Evolutionary conservation across 257 asterid genomes (phyloP).

Genomic region (Scutellaria baicalensis): DNA sequence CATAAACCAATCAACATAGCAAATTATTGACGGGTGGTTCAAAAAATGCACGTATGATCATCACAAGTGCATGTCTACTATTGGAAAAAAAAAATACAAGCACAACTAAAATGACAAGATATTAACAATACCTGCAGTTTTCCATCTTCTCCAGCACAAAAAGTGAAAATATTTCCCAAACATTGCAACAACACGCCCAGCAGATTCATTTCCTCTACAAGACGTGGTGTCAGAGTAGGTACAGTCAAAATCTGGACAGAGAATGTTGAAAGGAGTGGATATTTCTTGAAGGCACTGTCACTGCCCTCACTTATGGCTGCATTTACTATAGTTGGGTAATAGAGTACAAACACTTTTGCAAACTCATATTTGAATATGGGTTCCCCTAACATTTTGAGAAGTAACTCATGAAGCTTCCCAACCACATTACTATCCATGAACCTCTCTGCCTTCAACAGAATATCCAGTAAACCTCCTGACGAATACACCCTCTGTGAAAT

Average conservation of each 20-base stretch:
- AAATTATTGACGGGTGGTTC: not conserved
- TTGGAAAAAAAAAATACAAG: not conserved
- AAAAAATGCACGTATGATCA: not conserved
- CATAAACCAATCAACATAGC: not conserved
- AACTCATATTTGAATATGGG: constrained; percentile 88
- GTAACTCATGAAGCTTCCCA: constrained; percentile 76
- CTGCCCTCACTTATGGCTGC: constrained; percentile 46
- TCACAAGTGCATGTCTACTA: not conserved
- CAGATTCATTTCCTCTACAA: constrained; percentile 88
- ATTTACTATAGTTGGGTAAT: constrained; percentile 68
- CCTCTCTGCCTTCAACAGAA: constrained; percentile 76
- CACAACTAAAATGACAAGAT: not conserved
- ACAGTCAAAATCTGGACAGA: constrained; percentile 94
- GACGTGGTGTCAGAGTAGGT: constrained; percentile 81
- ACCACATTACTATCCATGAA: constrained; percentile 34
- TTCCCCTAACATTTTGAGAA: constrained; percentile 84
- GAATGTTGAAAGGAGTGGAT: constrained; percentile 65
- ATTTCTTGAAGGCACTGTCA: constrained; percentile 51
- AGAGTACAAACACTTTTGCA: constrained; percentile 71
- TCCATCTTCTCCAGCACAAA: constrained; percentile 69
- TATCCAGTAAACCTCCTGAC: constrained; percentile 58
- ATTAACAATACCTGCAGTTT: constrained; percentile 64
- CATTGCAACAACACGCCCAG: constrained; percentile 74
- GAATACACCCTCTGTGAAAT: constrained; percentile 70
- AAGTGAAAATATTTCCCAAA: constrained; percentile 49